A percentile compares a stretch with the other conserved stretches of the same genome.
Evolutionary conservation across 768 basidiomycete genomes (phyloP).

Genomic region (Suillus ampliporus): DNA sequence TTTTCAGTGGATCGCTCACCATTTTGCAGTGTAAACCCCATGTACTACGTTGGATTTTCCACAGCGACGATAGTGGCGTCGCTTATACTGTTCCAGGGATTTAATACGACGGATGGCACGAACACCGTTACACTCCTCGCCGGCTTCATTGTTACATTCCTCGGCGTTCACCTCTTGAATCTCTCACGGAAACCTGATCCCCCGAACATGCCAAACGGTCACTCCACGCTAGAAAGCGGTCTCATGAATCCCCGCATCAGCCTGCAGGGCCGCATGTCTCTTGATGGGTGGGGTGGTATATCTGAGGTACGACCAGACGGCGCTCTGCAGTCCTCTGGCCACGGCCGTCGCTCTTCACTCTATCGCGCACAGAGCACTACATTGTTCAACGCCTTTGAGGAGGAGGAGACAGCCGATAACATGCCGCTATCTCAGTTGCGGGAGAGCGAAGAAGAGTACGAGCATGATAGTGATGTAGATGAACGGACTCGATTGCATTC

Average conservation of each 20-base stretch:
- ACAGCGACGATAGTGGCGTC: slow-evolving; percentile 93
- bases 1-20: not conserved
- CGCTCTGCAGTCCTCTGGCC: slow-evolving; percentile 41
- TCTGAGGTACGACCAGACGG: slow-evolving; percentile 38
- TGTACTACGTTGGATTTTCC: slow-evolving; percentile 98
- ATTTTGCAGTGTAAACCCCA: slow-evolving; percentile 82
- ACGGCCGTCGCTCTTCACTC: slow-evolving; percentile 69
- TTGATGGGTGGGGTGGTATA: slow-evolving; percentile 71
- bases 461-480: slow-evolving; percentile 52
- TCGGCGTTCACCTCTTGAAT: slow-evolving; percentile 96
- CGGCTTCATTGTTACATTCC: slow-evolving; percentile 92
- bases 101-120: slow-evolving; percentile 84
- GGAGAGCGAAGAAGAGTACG: slow-evolving; percentile 67
- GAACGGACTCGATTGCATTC: slow-evolving; percentile 45
- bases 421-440: slow-evolving; percentile 66
- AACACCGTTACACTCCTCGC: slow-evolving; percentile 88
- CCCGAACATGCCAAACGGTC: slow-evolving; percentile 46
- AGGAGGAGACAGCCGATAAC: slow-evolving; percentile 48
- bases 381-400: slow-evolving; percentile 81
- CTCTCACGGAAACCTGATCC: slow-evolving; percentile 67
- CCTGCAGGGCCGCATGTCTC: slow-evolving; percentile 78
- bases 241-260: slow-evolving; percentile 81
- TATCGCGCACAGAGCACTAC: slow-evolving; percentile 69
- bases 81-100: slow-evolving; percentile 95
- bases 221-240: slow-evolving; percentile 65